These are phyloP conservation scores for Eucalyptus grandis DNA, from an alignment of 345 rosid genomes.

Conservation along the genomic window DNA sequence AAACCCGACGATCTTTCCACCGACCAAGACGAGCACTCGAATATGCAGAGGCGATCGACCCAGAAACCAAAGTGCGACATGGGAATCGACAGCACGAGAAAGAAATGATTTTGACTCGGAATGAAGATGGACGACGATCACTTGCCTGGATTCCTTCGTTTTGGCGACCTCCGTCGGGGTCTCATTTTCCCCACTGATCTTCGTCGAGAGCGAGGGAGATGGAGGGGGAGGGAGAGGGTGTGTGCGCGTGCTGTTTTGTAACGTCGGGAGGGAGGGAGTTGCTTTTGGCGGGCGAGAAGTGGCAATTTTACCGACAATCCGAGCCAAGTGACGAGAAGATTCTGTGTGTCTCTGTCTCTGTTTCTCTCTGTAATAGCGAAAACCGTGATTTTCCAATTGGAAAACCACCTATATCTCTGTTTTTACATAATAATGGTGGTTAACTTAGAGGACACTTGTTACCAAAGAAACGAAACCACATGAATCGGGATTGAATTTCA, in stretches of 20 bases:
- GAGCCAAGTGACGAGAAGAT: neutral
- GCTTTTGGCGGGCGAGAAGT: neutral
- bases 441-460: neutral
- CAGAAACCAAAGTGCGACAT: neutral
- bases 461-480: neutral
- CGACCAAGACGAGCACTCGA: neutral
- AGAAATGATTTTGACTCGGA: neutral
- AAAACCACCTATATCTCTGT: neutral
- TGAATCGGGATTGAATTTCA: neutral
- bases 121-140: neutral
- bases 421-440: neutral
- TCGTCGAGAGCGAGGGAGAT: neutral
- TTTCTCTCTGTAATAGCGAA: neutral
- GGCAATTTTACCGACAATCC: neutral
- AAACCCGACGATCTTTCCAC: neutral
- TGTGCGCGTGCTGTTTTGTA: neutral
- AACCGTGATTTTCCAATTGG: neutral
- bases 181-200: neutral
- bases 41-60: neutral
- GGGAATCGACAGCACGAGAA: neutral
- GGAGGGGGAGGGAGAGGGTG: neutral
- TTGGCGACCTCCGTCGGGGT: neutral
- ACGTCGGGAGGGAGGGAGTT: neutral
- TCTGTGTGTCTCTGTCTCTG: neutral
- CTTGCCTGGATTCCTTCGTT: neutral